Percentiles rank a stretch among this genome's conserved stretches.
Evolutionary conservation across 2,329 filamentous ascomycete species (phyloP).

Genomic region (Periglandula ipomoeae): DNA sequence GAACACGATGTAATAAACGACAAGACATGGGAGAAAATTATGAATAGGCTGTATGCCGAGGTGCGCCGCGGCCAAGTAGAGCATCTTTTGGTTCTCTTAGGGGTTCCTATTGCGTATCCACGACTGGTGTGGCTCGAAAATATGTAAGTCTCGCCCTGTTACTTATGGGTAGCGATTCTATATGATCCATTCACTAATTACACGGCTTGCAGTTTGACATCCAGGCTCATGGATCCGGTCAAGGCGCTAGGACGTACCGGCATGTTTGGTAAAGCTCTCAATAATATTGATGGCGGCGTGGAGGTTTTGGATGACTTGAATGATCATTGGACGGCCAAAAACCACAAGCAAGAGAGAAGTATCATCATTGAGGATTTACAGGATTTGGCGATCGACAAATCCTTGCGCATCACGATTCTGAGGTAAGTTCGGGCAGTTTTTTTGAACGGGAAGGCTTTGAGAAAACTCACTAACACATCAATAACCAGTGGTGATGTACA

Average conservation of each 20-base stretch:
- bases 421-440: constrained; percentile 48
- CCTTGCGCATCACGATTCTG: constrained; percentile 81
- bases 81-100: constrained; percentile 79
- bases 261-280: constrained; percentile 69
- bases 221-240: constrained; percentile 74
- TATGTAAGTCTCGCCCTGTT: constrained; percentile 39
- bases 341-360: constrained; percentile 83
- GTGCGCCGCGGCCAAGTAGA: constrained; percentile 77
- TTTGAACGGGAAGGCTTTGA: background rate
- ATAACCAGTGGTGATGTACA: constrained; percentile 74
- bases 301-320: constrained; percentile 89
- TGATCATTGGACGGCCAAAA: constrained; percentile 95
- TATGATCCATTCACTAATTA: background rate
- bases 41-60: constrained; percentile 76
- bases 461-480: background rate
- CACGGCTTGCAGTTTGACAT: constrained; percentile 61
- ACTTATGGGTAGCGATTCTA: background rate
- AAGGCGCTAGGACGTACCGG: constrained; percentile 81
- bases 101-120: constrained; percentile 76
- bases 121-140: constrained; percentile 63
- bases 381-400: constrained; percentile 86
- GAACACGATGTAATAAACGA: constrained; percentile 72
- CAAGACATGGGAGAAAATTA: constrained; percentile 76
- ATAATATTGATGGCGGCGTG: constrained; percentile 83
- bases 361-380: constrained; percentile 86